Base-by-base conservation (phyloP, 2,329 filamentous ascomycete species). In the Colletotrichum coccodes region DNA sequence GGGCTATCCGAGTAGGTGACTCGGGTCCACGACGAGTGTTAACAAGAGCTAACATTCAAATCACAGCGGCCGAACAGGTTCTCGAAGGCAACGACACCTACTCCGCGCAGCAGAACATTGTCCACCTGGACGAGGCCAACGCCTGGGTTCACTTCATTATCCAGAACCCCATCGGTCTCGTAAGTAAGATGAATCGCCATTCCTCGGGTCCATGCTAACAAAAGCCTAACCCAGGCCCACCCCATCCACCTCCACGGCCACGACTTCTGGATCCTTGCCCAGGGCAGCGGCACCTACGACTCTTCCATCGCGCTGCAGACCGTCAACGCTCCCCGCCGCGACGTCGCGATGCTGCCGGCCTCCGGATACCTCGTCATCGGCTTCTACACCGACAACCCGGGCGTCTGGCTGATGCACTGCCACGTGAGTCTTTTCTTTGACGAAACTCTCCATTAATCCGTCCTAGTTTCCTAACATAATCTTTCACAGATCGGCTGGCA, bases 241-340 rank as follows among this genome's bases (percentile, higher is more conserved):
- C 83, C 83, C 0, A 83, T 85, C 73, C 85, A 87, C 75, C 76
- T 87, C 23, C 85, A 87, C 75, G 84, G 84, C 26, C 79, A 80
- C 68, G 79, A 80, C 72, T 78, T 79, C 71, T 71, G 74, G 18
- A 58, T 80, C 30, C 75, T 80, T 6, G 79, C 75, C 9, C 54
- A 71, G 26, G 59, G 53, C 40, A 57, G 69, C 14, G 73, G 72
- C 32, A 47, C 36, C 11, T 76, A 75, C 54, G 64, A 72, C 56
- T 80, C 63, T 7, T 67, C 67, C n/a, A 21, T 70, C 52, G 28
- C 57, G 6, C 63, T 70, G 44, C 40, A 70, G 63, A 70, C 50
- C 14, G 56, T 71, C 57, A 88, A 88, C 73, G 85, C 87, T 1
- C 81, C 84, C 30, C 83, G 87, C 11, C 81, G 87, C 40, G 86